Conservation (phyloP, 2,329 filamentous ascomycete species). For the Pleoardoris graminearum region DNA sequence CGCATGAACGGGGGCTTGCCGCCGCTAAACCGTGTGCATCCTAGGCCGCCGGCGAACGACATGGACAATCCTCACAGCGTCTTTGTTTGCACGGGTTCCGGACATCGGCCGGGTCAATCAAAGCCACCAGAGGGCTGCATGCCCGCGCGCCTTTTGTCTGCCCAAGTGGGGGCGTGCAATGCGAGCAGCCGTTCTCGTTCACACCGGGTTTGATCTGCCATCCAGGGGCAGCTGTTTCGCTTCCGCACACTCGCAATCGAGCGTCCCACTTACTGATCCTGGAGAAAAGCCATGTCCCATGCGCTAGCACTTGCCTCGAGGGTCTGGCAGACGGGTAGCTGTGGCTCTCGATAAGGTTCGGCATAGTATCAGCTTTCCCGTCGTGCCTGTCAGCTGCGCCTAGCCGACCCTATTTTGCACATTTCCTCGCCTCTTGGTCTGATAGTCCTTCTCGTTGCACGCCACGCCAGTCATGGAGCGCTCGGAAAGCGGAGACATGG, state of each 20-base stretch:
- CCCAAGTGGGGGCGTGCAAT: conserved; percentile 17
- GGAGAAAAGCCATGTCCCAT: conserved; percentile 16
- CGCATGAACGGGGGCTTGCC: not conserved
- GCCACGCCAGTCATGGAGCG: conserved; percentile 19
- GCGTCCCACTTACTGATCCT: conserved; percentile 1
- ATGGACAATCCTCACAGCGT: not conserved
- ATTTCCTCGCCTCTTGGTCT: not conserved
- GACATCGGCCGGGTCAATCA: conserved; percentile 14
- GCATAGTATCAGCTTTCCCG: conserved; percentile 15
- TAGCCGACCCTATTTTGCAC: conserved; percentile 1
- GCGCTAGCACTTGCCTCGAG: conserved; percentile 14
- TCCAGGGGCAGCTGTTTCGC: conserved; percentile 21
- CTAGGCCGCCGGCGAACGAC: not conserved
- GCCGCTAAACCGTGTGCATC: not conserved
- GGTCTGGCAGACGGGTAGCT: not conserved
- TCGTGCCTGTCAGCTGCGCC: not conserved
- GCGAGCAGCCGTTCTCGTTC: conserved; percentile 17
- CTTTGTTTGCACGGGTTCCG: not conserved
- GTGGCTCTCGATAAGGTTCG: conserved; percentile 7
- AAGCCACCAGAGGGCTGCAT: conserved; percentile 11
- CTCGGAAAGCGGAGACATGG: conserved; percentile 18
- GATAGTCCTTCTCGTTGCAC: not conserved
- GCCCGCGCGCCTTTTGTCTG: too few species aligned
- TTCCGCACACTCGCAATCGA: conserved; percentile 15
- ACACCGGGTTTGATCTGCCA: conserved; percentile 24